Base-by-base conservation (phyloP, 148 eudicot genomes). In the Amaranthus hypochondriacus region DNA sequence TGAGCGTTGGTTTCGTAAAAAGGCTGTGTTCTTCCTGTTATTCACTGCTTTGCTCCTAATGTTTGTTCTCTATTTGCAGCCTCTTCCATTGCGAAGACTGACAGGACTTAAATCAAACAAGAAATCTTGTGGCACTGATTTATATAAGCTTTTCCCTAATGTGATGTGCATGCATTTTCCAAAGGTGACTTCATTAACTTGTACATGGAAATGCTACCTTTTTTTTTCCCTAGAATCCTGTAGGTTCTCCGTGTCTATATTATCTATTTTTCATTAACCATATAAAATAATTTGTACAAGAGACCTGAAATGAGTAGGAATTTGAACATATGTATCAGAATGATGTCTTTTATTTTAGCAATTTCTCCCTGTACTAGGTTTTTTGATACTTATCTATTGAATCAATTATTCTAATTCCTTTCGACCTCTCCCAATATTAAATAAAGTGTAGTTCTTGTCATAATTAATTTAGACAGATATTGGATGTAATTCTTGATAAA, bases 51-150 rank as follows among this genome's bases (percentile, higher is more conserved):
- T 56, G 50, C 62, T 6, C 53, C 49, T 74, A 69, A 58, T 15
- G 49, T 54, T 78, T 79, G 44, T 56, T 21, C 65, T 71, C 66
- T 66, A 49, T 57, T 79, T 77, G 74, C 90, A 96, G 99, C 99
- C 99, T 72, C 97, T 92, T 49, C 81, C 97, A 48, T 71, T 96
- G 74, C 90, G 87, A 84, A 90, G 83, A 79, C 90, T 96, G 75
- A 85, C 96, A 9, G 96, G 96, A 75, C 83, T 96, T n/a, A 90
- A 83, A 80, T 80, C 86, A 61, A 77, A 81, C 21, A 90, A 88
- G 84, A 85, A 84, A 84, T 80, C 97, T 28, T 92, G 85, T 47
- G 90, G 85, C 63, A 55, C 83, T 67, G 96, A 89, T 49, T 85
- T 92, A 78, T 83, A 78, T 75, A 90, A 92, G 86, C 89, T 96